Conservation (phyloP, 1,284 basidiomycete genomes). For the Acaromyces ingoldii region DNA sequence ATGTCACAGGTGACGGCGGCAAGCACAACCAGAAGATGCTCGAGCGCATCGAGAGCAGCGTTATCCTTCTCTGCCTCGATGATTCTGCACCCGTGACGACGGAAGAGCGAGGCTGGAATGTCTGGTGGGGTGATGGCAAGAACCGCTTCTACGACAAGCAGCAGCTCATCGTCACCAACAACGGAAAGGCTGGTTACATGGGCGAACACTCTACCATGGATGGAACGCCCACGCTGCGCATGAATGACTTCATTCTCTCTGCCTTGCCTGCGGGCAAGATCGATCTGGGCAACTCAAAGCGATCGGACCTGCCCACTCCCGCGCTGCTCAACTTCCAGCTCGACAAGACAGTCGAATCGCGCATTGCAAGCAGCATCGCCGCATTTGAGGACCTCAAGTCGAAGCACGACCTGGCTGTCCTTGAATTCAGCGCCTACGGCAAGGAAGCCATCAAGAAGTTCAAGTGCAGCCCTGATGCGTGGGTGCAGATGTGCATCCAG, state of each 20-base stretch:
- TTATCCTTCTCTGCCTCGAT: slow-evolving; percentile 82
- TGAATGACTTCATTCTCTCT: slow-evolving; percentile 90
- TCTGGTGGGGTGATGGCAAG: slow-evolving; percentile 86
- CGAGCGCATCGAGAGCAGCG: slow-evolving; percentile 82
- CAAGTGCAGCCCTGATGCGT: slow-evolving; percentile 85
- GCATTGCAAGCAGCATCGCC: slow-evolving; percentile 60
- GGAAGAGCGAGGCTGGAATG: slow-evolving; percentile 65
- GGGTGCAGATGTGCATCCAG: slow-evolving; percentile 92
- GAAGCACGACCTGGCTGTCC: slow-evolving; percentile 73
- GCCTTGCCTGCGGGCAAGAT: slow-evolving; percentile 73
- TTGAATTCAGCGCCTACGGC: slow-evolving; percentile 86
- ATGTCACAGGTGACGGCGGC: slow-evolving; percentile 60
- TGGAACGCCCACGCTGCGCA: slow-evolving; percentile 85
- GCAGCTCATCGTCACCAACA: slow-evolving; percentile 63
- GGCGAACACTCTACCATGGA: slow-evolving; percentile 95
- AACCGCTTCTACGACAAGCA: slow-evolving; percentile 99
- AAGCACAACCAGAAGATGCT: slow-evolving; percentile 64
- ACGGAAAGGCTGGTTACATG: slow-evolving; percentile 93
- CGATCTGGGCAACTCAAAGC: slow-evolving; percentile 58
- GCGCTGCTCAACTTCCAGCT: slow-evolving; percentile 70
- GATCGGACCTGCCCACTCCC: slow-evolving; percentile 60
- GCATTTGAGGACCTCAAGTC: slow-evolving; percentile 74
- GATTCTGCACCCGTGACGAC: slow-evolving; percentile 71
- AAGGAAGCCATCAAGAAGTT: slow-evolving; percentile 82
- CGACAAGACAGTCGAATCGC: slow-evolving; percentile 57